phyloP scores from a whole-genome alignment of 495 filamentous ascomycete species.

The Trichoderma gamsii region DNA sequence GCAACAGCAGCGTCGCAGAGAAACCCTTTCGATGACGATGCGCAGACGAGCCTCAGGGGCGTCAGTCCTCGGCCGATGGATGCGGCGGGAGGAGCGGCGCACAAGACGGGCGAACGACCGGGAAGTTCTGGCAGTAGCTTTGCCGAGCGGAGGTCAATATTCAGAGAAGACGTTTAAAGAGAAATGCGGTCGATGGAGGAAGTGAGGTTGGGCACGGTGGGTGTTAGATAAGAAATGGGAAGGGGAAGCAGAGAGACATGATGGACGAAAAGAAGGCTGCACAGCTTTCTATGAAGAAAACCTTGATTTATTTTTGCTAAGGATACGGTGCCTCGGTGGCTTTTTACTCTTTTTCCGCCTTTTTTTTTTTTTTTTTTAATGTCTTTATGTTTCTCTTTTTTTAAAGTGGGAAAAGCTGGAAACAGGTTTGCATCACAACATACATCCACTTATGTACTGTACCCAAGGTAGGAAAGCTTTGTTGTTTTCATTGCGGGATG shows the following conservation, averaged over 20 bases:
- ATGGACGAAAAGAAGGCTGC: not conserved
- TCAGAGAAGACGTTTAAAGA: slow-evolving; percentile 45
- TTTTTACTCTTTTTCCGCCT: slow-evolving; percentile 5
- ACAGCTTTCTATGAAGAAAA: not conserved
- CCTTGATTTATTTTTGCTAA: not conserved
- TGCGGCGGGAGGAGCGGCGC: slow-evolving; percentile 18
- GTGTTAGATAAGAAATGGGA: not conserved
- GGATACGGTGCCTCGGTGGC: not conserved
- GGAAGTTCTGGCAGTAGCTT: slow-evolving; percentile 30
- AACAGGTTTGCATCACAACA: not conserved
- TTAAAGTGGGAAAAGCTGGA: not conserved
- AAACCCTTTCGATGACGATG: slow-evolving; percentile 54
- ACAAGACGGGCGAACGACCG: not conserved
- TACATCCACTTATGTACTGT: slow-evolving; percentile 1
- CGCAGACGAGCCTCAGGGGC: slow-evolving; percentile 50
- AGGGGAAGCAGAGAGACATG: not conserved
- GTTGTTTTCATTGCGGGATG: not conserved
- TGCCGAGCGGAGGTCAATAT: slow-evolving; percentile 45
- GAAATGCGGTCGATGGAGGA: not conserved
- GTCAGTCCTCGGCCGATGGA: slow-evolving; percentile 52
- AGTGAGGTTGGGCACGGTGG: not conserved
- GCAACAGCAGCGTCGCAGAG: slow-evolving; percentile 15
- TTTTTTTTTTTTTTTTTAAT: not conserved
- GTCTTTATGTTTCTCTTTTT: not conserved
- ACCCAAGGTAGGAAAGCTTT: not conserved